phyloP scores from a whole-genome alignment of 2,329 filamentous ascomycete species.

The Penicillium capsulatum region DNA sequence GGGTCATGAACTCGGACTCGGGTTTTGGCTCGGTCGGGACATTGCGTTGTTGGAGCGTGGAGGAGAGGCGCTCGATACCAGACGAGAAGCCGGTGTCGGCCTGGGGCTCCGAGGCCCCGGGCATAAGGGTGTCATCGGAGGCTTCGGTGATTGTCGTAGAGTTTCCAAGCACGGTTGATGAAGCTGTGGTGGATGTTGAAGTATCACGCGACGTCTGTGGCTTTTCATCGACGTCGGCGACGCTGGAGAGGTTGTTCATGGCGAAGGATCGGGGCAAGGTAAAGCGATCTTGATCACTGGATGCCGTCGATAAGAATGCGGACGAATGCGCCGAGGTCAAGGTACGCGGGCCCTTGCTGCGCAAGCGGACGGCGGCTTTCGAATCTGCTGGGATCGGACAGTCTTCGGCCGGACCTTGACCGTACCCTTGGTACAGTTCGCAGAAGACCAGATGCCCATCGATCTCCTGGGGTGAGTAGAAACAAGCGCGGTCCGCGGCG shows the following conservation, averaged over 20 bases:
- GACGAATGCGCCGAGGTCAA: constrained; percentile 36
- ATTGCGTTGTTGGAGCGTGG: constrained; percentile 28
- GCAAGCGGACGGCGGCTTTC: constrained; percentile 20
- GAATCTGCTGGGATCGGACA: constrained; percentile 55
- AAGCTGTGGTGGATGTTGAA: too few species aligned
- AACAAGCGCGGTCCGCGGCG: constrained; percentile 65
- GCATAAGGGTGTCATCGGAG: too few species aligned
- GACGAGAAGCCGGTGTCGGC: constrained; percentile 6
- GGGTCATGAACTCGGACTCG: constrained; percentile 48
- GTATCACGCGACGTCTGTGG: constrained; percentile 21
- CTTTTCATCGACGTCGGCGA: constrained; percentile 19
- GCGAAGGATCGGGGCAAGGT: constrained; percentile 41
- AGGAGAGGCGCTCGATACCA: constrained; percentile 8
- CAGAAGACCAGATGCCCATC: constrained; percentile 67
- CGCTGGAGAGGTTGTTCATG: constrained; percentile 34
- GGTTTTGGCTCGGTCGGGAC: constrained; percentile 30
- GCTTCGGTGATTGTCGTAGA: too few species aligned
- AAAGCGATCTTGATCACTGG: constrained; percentile 28
- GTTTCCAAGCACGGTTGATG: too few species aligned
- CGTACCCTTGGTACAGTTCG: constrained; percentile 58
- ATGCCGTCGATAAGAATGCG: constrained; percentile 25
- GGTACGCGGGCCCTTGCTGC: constrained; percentile 31
- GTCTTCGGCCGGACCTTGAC: constrained; percentile 61
- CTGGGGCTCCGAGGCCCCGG: constrained; percentile 22
- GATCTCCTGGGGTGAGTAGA: constrained; percentile 66